phyloP scores from a whole-genome alignment of 2,329 filamentous ascomycete species.

The Macrophomina pseudophaseolina region DNA sequence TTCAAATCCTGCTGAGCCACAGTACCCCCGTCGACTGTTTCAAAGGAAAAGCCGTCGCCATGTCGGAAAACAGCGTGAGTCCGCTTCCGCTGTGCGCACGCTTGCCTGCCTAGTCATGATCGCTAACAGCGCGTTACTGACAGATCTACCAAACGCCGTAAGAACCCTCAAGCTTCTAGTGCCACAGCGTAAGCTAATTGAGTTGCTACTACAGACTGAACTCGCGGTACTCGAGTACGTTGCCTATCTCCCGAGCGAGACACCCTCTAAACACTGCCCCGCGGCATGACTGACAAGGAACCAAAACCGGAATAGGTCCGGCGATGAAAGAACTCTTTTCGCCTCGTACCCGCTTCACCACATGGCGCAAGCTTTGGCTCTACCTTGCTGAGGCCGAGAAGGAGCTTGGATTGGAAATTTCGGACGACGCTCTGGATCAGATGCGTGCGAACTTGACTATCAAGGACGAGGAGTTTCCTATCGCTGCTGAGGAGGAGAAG shows the following conservation, averaged over 20 bases:
- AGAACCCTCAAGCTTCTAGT: not conserved
- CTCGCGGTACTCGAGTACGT: slow-evolving; percentile 28
- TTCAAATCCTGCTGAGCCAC: not conserved
- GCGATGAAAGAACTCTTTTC: slow-evolving; percentile 73
- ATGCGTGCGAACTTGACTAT: slow-evolving; percentile 53
- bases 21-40: not conserved
- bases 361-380: slow-evolving; percentile 86
- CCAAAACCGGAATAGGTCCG: slow-evolving; percentile 12
- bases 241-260: not conserved
- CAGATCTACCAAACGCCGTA: slow-evolving; percentile 28
- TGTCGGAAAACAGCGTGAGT: slow-evolving; percentile 27
- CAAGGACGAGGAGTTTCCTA: slow-evolving; percentile 54
- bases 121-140: not conserved
- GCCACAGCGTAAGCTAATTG: not conserved
- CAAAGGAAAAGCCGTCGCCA: not conserved
- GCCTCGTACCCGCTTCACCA: slow-evolving; percentile 73
- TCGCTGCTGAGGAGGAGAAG: slow-evolving; percentile 57
- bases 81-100: not conserved
- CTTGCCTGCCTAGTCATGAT: not conserved
- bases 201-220: slow-evolving; percentile 13
- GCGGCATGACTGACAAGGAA: slow-evolving; percentile 9
- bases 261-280: not conserved
- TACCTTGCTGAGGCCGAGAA: slow-evolving; percentile 81
- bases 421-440: slow-evolving; percentile 62
- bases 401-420: slow-evolving; percentile 79